These are phyloP conservation scores for Xenoacremonium recifei DNA, from an alignment of 2,329 filamentous ascomycete genomes.

Conservation along the genomic window DNA sequence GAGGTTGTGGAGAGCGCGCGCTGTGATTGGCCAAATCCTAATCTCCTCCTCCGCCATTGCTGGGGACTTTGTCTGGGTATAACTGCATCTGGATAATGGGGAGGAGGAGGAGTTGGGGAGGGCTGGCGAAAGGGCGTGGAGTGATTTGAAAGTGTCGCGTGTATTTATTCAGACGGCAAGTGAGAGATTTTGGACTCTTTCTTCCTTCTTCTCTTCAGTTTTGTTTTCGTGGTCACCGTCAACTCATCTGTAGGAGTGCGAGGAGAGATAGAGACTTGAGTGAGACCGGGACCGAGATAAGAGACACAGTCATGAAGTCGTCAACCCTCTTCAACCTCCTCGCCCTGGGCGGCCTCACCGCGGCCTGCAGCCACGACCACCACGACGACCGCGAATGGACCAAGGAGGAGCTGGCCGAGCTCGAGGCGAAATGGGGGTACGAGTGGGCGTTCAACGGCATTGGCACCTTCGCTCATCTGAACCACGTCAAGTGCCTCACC, in stretches of 20 bases:
- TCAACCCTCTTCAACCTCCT: slow-evolving; percentile 24
- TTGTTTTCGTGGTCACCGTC: not conserved
- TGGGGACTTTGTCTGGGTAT: no score
- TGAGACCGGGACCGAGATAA: not conserved
- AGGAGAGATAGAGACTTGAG: no score
- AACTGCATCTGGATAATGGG: no score
- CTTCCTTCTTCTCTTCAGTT: not conserved
- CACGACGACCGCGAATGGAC: slow-evolving; percentile 43
- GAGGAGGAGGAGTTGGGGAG: not conserved
- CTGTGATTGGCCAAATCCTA: no score
- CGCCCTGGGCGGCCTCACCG: slow-evolving; percentile 23
- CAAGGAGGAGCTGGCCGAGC: slow-evolving; percentile 49
- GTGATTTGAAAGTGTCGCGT: not conserved
- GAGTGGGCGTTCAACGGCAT: slow-evolving; percentile 68
- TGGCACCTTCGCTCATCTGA: slow-evolving; percentile 70
- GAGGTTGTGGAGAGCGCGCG: no score
- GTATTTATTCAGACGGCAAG: not conserved
- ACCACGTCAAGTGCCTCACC: slow-evolving; percentile 68
- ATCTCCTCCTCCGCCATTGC: no score
- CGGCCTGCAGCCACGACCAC: slow-evolving; percentile 29
- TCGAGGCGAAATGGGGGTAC: slow-evolving; percentile 56
- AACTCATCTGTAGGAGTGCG: not conserved
- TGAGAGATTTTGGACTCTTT: not conserved
- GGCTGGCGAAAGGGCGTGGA: not conserved
- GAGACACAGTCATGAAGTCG: slow-evolving; percentile 21